Evolutionary conservation across 1,284 basidiomycete species (phyloP).

Genomic region (Pseudomicrostroma phylloplanum): DNA sequence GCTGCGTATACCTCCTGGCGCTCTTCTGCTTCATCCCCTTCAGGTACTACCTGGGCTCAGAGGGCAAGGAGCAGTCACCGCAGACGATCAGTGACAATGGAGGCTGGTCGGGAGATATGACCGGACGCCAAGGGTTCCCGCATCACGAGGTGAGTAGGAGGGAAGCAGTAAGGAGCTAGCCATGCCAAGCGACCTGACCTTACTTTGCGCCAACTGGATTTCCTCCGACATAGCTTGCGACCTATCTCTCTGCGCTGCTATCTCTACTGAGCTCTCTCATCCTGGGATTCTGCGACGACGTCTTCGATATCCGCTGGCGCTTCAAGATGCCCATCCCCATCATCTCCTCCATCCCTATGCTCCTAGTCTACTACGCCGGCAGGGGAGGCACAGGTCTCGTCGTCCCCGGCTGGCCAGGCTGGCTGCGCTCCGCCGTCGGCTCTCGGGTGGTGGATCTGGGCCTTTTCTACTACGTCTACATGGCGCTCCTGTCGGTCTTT

Average conservation of each 20-base stretch:
- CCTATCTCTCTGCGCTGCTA: slow-evolving; percentile 85
- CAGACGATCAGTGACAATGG: slow-evolving; percentile 5
- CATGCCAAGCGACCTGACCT: too few relatives aligned
- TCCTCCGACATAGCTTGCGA: slow-evolving; percentile 62
- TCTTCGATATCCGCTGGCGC: slow-evolving; percentile 97
- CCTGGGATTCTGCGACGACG: slow-evolving; percentile 91
- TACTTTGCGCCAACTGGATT: not conserved
- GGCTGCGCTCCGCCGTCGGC: slow-evolving; percentile 51
- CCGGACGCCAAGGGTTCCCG: slow-evolving; percentile 62
- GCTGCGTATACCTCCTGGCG: slow-evolving; percentile 76
- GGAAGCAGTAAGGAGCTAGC: too few relatives aligned
- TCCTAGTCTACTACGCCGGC: slow-evolving; percentile 94
- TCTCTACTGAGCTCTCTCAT: slow-evolving; percentile 85
- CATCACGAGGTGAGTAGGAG: slow-evolving; percentile 61
- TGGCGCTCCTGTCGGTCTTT: slow-evolving; percentile 91
- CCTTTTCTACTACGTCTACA: slow-evolving; percentile 91
- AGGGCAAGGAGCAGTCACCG: not conserved
- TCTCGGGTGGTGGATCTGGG: slow-evolving; percentile 81
- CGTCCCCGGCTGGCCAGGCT: slow-evolving; percentile 60
- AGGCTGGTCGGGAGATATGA: slow-evolving; percentile 26
- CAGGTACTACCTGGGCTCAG: slow-evolving; percentile 26
- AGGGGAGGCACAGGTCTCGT: slow-evolving; percentile 89
- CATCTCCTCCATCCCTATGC: slow-evolving; percentile 84
- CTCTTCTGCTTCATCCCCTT: slow-evolving; percentile 54
- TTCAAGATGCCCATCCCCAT: slow-evolving; percentile 94